Evolutionary conservation across 176 grass and related monocot species (phyloP).

Genomic region (Stipa capillata): DNA sequence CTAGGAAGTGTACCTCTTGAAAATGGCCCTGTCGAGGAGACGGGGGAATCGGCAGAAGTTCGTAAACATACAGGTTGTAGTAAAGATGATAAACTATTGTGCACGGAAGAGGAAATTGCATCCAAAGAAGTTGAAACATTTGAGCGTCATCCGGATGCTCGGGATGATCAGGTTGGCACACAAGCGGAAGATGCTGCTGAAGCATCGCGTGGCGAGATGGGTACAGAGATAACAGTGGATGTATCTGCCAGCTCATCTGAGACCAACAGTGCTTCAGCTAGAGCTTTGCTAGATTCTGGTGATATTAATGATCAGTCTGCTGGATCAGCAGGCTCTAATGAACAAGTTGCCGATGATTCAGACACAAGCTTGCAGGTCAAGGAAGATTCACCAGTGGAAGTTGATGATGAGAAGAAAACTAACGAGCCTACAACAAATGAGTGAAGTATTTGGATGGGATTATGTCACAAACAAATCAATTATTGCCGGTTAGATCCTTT

Average conservation of each 20-base stretch:
- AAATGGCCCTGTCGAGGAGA: constrained; percentile 20
- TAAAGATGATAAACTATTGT: background rate
- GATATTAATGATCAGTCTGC: background rate
- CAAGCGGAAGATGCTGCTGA: constrained; percentile 16
- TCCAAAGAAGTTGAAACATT: background rate
- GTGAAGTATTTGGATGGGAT: background rate
- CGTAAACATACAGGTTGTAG: background rate
- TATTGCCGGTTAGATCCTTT: background rate
- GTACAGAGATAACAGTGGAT: background rate
- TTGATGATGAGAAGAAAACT: background rate
- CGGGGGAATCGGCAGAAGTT: background rate
- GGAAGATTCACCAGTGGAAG: background rate
- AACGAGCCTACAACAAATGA: background rate
- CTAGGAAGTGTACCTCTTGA: constrained; percentile 1
- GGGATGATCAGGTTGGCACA: background rate
- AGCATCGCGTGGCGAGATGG: background rate
- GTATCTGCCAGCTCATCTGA: constrained; percentile 6
- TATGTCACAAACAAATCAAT: background rate
- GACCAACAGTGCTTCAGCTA: background rate
- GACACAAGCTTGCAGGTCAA: background rate
- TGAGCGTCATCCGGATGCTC: background rate
- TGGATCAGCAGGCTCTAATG: background rate
- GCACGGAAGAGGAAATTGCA: background rate
- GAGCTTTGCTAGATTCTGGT: background rate
- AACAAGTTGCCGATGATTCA: background rate